phyloP scores from a whole-genome alignment of 2,329 filamentous ascomycete genomes.

The Claviceps monticola region DNA sequence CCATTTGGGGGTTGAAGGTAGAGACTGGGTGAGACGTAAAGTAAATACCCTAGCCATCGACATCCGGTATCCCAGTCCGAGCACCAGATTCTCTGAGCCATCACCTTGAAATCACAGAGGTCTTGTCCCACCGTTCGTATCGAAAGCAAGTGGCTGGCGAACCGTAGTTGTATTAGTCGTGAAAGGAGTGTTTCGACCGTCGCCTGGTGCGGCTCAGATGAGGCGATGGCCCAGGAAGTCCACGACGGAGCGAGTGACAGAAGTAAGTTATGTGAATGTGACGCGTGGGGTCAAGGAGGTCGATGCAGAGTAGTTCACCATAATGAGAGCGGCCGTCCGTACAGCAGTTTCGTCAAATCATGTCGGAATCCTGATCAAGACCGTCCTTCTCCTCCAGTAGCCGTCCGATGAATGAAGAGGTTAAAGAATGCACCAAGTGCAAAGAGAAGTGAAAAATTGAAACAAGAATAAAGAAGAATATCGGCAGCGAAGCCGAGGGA shows the following conservation, averaged over 20 bases:
- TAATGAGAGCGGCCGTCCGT: not conserved
- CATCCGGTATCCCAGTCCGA: not conserved
- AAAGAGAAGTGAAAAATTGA: not conserved
- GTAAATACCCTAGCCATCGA: not conserved
- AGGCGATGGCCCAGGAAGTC: not conserved
- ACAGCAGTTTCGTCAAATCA: not conserved
- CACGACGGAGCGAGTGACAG: not conserved
- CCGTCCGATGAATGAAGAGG: constrained; percentile 1
- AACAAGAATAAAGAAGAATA: constrained; percentile 5
- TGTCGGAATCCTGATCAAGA: not conserved
- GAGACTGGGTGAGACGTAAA: constrained; percentile 11
- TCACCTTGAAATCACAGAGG: not conserved
- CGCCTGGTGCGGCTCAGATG: not conserved
- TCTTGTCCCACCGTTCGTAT: not conserved
- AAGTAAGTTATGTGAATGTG: not conserved
- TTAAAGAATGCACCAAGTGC: not conserved
- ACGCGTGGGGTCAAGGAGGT: not conserved
- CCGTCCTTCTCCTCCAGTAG: not conserved
- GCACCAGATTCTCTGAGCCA: not conserved
- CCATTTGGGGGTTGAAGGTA: constrained; percentile 12
- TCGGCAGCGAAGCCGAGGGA: constrained; percentile 12
- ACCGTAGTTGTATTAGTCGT: not conserved
- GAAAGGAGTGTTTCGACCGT: constrained; percentile 1
- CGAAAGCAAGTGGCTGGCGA: not conserved
- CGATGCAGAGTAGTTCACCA: constrained; percentile 1